Evolutionary conservation across 306 rosid genomes (phyloP).

Genomic region (Vigna reflexopilosa): DNA sequence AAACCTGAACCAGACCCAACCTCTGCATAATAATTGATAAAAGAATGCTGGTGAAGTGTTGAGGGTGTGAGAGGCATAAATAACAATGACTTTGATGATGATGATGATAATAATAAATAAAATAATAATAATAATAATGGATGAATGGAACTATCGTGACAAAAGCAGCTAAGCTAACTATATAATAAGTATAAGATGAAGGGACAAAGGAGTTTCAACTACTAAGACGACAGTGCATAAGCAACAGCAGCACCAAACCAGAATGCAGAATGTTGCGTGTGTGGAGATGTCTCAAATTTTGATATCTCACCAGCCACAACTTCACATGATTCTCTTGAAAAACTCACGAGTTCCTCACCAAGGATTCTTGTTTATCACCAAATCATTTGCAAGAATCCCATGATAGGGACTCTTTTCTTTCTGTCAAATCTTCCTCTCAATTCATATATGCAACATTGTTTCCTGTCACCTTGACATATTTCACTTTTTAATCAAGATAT

Average conservation of each 20-base stretch:
- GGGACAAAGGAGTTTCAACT: constrained; percentile 53
- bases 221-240: constrained; percentile 32
- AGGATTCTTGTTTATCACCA: constrained; percentile 45
- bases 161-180: constrained; percentile 50
- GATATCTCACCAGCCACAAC: constrained; percentile 50
- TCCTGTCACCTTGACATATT: too few species aligned
- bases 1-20: constrained; percentile 39
- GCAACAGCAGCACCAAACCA: constrained; percentile 54
- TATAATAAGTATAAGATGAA: constrained; percentile 15
- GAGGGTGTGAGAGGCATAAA: neutral
- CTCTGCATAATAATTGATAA: neutral
- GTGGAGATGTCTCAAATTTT: constrained; percentile 48
- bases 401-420: constrained; percentile 25
- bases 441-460: too few species aligned
- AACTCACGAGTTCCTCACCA: neutral
- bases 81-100: neutral
- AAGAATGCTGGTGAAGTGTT: constrained; percentile 20
- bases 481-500: too few species aligned
- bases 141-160: constrained; percentile 39
- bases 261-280: constrained; percentile 48
- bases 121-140: neutral
- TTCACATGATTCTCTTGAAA: neutral
- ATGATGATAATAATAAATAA: too few species aligned
- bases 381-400: constrained; percentile 26
- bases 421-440: constrained; percentile 8